A percentile compares a stretch with the other conserved stretches of the same genome.
Conservation (phyloP, 257 asterid species). For the Solanum etuberosum region DNA sequence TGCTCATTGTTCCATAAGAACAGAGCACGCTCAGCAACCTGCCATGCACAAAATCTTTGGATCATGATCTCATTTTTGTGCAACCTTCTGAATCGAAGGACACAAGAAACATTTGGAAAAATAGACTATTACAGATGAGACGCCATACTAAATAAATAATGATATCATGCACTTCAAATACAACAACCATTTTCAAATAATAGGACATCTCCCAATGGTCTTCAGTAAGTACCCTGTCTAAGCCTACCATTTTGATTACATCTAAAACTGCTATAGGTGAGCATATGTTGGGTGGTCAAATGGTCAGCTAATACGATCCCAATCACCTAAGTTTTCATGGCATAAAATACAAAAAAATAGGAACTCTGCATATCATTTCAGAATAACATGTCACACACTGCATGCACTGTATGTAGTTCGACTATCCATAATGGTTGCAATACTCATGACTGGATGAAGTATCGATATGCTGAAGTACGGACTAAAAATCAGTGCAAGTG, state of each 20-base stretch:
- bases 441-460: background rate
- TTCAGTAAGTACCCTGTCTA: background rate
- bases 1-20: constrained; percentile 95
- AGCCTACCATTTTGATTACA: background rate
- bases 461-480: background rate
- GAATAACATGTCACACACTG: background rate
- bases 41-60: constrained; percentile 7
- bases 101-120: background rate
- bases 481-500: background rate
- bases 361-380: background rate
- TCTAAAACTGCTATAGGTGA: background rate
- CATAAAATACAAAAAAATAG: background rate
- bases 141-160: background rate
- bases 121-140: background rate
- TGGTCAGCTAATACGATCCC: background rate
- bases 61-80: background rate
- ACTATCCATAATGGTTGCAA: background rate
- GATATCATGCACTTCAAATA: background rate
- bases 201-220: background rate
- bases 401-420: background rate
- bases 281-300: background rate
- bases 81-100: background rate
- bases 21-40: constrained; percentile 94
- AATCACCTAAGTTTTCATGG: background rate
- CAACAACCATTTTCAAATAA: background rate